Evolutionary conservation across 495 filamentous ascomycete species (phyloP), one percentile per base, ranked within the genome.

Genomic region (Penicillium riverlandense): DNA sequence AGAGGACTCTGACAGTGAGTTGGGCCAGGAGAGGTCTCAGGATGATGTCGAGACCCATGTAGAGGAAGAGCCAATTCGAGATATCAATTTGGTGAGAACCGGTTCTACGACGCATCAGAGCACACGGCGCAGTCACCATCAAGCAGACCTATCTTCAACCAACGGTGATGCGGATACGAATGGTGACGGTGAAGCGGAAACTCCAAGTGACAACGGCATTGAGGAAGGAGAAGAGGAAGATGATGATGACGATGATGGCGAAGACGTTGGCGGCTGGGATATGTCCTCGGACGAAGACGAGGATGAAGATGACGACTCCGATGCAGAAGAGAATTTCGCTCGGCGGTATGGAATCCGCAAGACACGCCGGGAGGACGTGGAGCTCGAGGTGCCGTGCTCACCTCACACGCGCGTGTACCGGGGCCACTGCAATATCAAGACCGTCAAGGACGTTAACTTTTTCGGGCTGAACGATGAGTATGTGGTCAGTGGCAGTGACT

Each of bases 361-460:
- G 37, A 56, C 57, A 47, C 47, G 55, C 40, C 52, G 61, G 52
- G 60, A 72, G 54, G 59, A 69, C 8, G 70, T 86, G 27, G 75
- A 83, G 44, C 37, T 55, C 2, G 54, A 79, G 39, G 70, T 76
- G 11, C 79, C 83, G 4, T 79, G 78, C 49, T 71, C 63, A 29
- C 55, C 78, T 4, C 78, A 84, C 44, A 83, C 74, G 1, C 69
- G 72, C 28, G 48, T 66, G 31, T 88, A 85, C 53, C 65, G 67
- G 7, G 84, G 84, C 14, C 84, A 86, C 56, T 85, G 83, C 65
- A 88, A 88, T 44, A 70, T 84, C 40, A 77, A 79, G 49, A 88
- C 84, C 0, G 81, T 87, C 41, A 88, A 88, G 50, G 84, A 88
- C 58, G 76, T 83, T 41, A 86, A 86, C 42, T 88, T 77, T 61